Percentiles rank a stretch among this genome's conserved stretches.
Evolutionary conservation across 2,329 filamentous ascomycete species (phyloP).

Genomic region (Penicillium sumatraense): DNA sequence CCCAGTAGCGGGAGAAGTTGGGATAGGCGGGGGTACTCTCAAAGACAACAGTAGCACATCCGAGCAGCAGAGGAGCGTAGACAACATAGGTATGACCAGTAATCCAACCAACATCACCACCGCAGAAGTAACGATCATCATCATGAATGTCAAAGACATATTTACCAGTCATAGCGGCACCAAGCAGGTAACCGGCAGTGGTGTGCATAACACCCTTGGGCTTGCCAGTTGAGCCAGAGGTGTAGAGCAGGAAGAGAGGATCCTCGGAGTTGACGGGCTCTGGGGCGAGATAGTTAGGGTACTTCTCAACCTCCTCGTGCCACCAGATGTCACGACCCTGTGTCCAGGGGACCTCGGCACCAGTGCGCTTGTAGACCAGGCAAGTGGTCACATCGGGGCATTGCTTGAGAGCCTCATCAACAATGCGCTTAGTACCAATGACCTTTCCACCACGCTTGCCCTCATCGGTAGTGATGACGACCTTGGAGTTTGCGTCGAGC

Average conservation of each 20-base stretch:
- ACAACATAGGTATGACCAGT: conserved; percentile 98
- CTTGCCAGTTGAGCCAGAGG: conserved; percentile 96
- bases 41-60: conserved; percentile 93
- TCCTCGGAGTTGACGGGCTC: conserved; percentile 92
- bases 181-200: conserved; percentile 91
- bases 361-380: conserved; percentile 93
- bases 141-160: conserved; percentile 99
- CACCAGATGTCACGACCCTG: conserved; percentile 91
- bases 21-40: conserved; percentile 98
- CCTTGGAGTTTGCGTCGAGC: conserved; percentile 84
- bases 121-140: conserved; percentile 93
- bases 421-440: conserved; percentile 98
- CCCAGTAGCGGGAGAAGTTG: conserved; percentile 98
- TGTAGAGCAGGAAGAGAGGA: conserved; percentile 96
- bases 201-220: conserved; percentile 99
- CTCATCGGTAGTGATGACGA: conserved; percentile 96
- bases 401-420: conserved; percentile 95
- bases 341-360: conserved; percentile 89
- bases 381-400: conserved; percentile 86
- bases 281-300: conserved; percentile 87
- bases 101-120: conserved; percentile 98
- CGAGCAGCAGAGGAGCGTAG: conserved; percentile 90
- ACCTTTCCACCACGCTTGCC: conserved; percentile 97
- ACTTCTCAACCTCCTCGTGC: conserved; percentile 98
- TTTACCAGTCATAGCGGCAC: conserved; percentile 91